phyloP scores from a whole-genome alignment of 371 early-diverging fungal genomes.

The Apophysomyces sp. region DNA sequence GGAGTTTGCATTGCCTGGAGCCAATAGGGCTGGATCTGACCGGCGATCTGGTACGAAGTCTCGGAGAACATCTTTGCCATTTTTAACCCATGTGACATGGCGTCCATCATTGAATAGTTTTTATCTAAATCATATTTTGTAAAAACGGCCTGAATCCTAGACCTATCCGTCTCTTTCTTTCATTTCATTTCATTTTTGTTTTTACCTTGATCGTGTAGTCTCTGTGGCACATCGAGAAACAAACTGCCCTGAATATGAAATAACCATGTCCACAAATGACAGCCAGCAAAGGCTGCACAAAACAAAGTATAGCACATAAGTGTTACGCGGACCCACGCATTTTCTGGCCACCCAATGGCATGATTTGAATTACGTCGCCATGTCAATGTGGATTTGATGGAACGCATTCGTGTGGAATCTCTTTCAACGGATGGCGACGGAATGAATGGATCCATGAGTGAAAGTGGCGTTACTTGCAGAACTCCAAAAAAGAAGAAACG shows the following conservation, averaged over 20 bases:
- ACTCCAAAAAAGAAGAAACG: background rate
- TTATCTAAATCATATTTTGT: too few relatives aligned
- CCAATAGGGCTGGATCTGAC: slow-evolving; percentile 42
- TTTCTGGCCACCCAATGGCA: background rate
- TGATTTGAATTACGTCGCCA: background rate
- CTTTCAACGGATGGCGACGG: background rate
- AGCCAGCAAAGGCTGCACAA: slow-evolving; percentile 34
- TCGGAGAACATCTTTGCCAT: slow-evolving; percentile 48
- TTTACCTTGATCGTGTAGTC: slow-evolving; percentile 44
- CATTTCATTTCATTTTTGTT: too few relatives aligned
- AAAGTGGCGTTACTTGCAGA: background rate
- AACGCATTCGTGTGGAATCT: background rate
- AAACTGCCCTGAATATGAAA: slow-evolving; percentile 4
- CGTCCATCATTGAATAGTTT: slow-evolving; percentile 33
- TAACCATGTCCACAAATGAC: slow-evolving; percentile 39
- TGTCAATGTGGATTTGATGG: background rate
- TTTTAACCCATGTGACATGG: slow-evolving; percentile 44
- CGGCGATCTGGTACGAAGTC: slow-evolving; percentile 29
- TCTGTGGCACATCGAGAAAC: slow-evolving; percentile 31
- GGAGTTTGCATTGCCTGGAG: slow-evolving; percentile 23
- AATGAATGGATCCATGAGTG: background rate
- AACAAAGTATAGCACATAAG: slow-evolving; percentile 38
- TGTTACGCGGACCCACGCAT: slow-evolving; percentile 20
- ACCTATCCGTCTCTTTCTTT: too few relatives aligned
- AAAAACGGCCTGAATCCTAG: too few relatives aligned